Evolutionary conservation across 345 rosid species (phyloP).

Genomic region (Streptanthus diversifolius): DNA sequence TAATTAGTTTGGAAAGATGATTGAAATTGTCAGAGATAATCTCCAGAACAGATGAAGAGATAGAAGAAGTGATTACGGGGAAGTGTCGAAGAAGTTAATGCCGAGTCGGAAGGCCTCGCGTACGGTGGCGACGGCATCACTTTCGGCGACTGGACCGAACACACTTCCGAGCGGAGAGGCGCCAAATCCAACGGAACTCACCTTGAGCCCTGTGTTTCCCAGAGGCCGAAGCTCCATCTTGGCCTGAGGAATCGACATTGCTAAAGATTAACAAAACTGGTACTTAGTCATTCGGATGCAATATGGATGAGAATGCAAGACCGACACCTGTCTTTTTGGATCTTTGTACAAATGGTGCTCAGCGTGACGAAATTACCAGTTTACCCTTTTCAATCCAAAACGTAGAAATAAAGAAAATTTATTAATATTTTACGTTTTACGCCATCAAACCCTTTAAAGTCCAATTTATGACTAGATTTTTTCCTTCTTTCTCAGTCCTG

Average conservation of each 20-base stretch:
- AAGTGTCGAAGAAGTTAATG: constrained; percentile 97
- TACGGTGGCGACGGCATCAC: constrained; percentile 75
- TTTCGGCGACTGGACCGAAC: constrained; percentile 80
- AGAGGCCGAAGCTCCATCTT: constrained; percentile 57
- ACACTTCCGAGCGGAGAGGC: constrained; percentile 88
- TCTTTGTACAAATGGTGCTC: neutral
- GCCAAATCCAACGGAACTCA: constrained; percentile 84
- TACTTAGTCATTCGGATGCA: neutral
- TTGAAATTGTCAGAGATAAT: neutral
- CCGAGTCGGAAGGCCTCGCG: constrained; percentile 75
- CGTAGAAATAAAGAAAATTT: too few species aligned
- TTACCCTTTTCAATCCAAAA: neutral
- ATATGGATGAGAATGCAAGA: neutral
- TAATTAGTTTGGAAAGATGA: neutral
- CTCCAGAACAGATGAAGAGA: neutral
- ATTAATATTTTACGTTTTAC: too few species aligned
- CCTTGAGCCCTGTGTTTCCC: constrained; percentile 64
- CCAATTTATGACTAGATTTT: neutral
- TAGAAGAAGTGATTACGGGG: constrained; percentile 55
- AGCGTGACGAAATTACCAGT: neutral
- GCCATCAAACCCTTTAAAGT: neutral
- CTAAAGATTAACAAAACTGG: neutral
- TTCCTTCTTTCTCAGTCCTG: too few species aligned
- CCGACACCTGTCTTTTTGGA: neutral
- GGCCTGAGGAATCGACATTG: too few species aligned